These are phyloP conservation scores for Sungouiella thailandica DNA, from an alignment of 805 yeast genomes.

Conservation along the genomic window DNA sequence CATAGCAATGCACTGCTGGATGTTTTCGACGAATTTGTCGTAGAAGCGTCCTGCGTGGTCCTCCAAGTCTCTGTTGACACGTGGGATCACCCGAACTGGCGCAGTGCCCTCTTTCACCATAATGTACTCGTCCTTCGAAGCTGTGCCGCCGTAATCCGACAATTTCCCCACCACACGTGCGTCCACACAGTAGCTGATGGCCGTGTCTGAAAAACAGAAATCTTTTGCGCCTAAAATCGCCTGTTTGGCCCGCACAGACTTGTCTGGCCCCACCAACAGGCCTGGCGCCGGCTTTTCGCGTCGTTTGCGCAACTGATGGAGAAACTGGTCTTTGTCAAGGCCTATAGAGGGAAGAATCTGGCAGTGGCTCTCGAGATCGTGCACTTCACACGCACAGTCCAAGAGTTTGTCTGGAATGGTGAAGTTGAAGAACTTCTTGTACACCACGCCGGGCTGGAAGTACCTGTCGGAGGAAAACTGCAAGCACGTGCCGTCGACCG, in stretches of 20 bases:
- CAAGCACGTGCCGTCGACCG: conserved; percentile 21
- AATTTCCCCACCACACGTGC: conserved; percentile 22
- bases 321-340: conserved; percentile 18
- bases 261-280: too few species aligned
- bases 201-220: conserved; percentile 23
- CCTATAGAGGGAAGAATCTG: conserved; percentile 35
- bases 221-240: too few species aligned
- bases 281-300: too few species aligned
- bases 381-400: conserved; percentile 34
- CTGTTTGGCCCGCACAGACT: too few species aligned
- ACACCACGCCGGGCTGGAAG: conserved; percentile 18
- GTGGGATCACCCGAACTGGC: conserved; percentile 20
- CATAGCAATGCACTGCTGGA: conserved; percentile 13
- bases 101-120: conserved; percentile 20
- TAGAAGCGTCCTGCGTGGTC: too few species aligned
- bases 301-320: too few species aligned
- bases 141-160: conserved; percentile 15
- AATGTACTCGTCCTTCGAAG: conserved; percentile 18
- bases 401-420: conserved; percentile 32
- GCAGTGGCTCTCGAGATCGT: conserved; percentile 26
- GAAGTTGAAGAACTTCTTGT: conserved; percentile 39
- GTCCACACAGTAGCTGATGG: conserved; percentile 25
- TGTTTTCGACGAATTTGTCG: conserved; percentile 13
- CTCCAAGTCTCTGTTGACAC: too few species aligned
- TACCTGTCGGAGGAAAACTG: conserved; percentile 12